phyloP scores from a whole-genome alignment of 1,284 basidiomycete genomes.

The Singerocomus inundabilis region DNA sequence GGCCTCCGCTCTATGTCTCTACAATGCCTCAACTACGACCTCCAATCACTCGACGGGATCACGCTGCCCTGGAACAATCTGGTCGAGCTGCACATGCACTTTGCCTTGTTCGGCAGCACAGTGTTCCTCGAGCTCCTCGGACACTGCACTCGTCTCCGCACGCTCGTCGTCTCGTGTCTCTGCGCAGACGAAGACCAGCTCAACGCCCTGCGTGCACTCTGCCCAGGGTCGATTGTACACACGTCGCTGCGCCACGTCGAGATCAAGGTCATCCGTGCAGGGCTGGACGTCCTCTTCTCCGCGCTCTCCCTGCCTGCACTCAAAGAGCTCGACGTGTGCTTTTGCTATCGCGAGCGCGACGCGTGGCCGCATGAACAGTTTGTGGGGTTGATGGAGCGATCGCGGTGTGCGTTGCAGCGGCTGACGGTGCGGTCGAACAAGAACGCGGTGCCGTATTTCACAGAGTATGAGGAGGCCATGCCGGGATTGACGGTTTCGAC shows the following conservation, averaged over 20 bases:
- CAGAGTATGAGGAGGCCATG: constrained; percentile 21
- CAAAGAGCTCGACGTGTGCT: constrained; percentile 34
- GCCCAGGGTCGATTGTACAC: constrained; percentile 20
- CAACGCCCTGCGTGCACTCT: constrained; percentile 6
- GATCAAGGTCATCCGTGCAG: constrained; percentile 30
- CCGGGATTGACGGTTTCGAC: constrained; percentile 26
- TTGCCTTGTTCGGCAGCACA: constrained; percentile 25
- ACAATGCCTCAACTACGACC: constrained; percentile 21
- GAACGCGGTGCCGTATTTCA: constrained; percentile 19
- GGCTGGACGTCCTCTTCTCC: constrained; percentile 21
- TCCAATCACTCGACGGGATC: constrained; percentile 26
- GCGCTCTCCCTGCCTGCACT: constrained; percentile 27
- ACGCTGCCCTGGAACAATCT: constrained; percentile 27
- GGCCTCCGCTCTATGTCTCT: constrained; percentile 22
- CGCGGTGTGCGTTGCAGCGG: constrained; percentile 23
- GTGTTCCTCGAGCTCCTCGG: constrained; percentile 27
- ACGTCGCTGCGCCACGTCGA: constrained; percentile 25
- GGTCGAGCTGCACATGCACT: constrained; percentile 29
- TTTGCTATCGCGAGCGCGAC: constrained; percentile 31
- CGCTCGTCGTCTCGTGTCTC: constrained; percentile 25
- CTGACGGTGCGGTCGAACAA: constrained; percentile 29
- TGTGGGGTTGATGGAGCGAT: constrained; percentile 24
- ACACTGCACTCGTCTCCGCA: constrained; percentile 23
- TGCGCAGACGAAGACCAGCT: constrained; percentile 20
- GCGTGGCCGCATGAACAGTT: constrained; percentile 31